Evolutionary conservation across 2,329 filamentous ascomycete species (phyloP).

Genomic region (Daldinia eschscholtzii): DNA sequence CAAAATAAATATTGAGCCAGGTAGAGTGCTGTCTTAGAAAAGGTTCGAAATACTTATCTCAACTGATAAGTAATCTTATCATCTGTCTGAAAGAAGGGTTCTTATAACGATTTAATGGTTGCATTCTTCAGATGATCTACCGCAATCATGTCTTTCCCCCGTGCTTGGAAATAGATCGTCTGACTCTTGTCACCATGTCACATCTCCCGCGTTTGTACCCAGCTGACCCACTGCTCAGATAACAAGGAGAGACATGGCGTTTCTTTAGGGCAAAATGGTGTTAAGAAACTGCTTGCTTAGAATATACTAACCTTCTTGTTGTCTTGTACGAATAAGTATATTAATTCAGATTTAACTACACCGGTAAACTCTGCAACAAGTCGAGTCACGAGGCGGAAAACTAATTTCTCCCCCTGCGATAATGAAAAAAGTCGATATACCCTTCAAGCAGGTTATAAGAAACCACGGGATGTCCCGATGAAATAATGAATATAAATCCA

Average conservation of each 20-base stretch:
- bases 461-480: too few species aligned
- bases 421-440: neutral
- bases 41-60: neutral
- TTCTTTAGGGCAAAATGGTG: neutral
- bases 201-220: slow-evolving; percentile 22
- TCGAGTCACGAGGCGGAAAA: neutral
- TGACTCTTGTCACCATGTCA: slow-evolving; percentile 39
- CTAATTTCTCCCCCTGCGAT: neutral
- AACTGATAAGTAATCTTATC: slow-evolving; percentile 20
- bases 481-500: too few species aligned
- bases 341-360: neutral
- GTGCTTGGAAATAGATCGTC: slow-evolving; percentile 39
- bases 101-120: slow-evolving; percentile 28
- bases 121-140: slow-evolving; percentile 33
- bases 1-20: too few species aligned
- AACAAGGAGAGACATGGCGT: slow-evolving; percentile 28
- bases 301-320: neutral
- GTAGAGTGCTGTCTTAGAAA: neutral
- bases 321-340: neutral
- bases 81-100: neutral
- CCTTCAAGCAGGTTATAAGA: neutral
- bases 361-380: too few species aligned
- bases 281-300: neutral
- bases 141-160: slow-evolving; percentile 17
- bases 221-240: slow-evolving; percentile 36